Evolutionary conservation across 495 filamentous ascomycete genomes (phyloP).

Genomic region (Wilcoxina mikolae): DNA sequence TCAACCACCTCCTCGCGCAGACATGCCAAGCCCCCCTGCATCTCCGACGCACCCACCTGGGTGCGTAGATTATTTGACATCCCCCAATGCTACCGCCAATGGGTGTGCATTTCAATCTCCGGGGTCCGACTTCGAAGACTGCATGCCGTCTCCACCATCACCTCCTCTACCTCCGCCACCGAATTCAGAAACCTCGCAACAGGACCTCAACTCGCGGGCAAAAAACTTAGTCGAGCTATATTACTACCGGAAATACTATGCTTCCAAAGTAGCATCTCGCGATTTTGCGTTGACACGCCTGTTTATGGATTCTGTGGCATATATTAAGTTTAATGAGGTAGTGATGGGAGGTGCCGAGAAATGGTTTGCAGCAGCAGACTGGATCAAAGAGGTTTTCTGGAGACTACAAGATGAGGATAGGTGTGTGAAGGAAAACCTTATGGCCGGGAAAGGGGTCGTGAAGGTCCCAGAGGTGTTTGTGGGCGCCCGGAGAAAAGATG

Average conservation of each 20-base stretch:
- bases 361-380: constrained; percentile 25
- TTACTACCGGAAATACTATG: constrained; percentile 27
- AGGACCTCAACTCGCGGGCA: constrained; percentile 19
- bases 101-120: neutral
- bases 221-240: constrained; percentile 22
- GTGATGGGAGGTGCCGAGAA: constrained; percentile 27
- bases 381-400: constrained; percentile 27
- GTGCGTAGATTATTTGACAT: constrained; percentile 3
- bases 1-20: constrained; percentile 13
- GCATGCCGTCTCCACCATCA: constrained; percentile 22
- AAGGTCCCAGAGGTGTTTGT: constrained; percentile 23
- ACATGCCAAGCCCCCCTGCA: constrained; percentile 3
- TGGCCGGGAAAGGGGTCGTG: constrained; percentile 15
- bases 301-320: constrained; percentile 27
- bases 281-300: constrained; percentile 24
- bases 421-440: constrained; percentile 12
- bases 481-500: constrained; percentile 13
- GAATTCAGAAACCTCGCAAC: constrained; percentile 22
- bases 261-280: constrained; percentile 18
- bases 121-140: neutral
- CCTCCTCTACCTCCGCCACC: constrained; percentile 25
- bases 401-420: constrained; percentile 19
- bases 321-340: constrained; percentile 28
- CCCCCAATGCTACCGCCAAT: constrained; percentile 3
- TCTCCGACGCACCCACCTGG: neutral